Evolutionary conservation across 2,329 filamentous ascomycete genomes (phyloP), one percentile per base, ranked within the genome.

Genomic region (Paecilomyces dactylethromorphus): DNA sequence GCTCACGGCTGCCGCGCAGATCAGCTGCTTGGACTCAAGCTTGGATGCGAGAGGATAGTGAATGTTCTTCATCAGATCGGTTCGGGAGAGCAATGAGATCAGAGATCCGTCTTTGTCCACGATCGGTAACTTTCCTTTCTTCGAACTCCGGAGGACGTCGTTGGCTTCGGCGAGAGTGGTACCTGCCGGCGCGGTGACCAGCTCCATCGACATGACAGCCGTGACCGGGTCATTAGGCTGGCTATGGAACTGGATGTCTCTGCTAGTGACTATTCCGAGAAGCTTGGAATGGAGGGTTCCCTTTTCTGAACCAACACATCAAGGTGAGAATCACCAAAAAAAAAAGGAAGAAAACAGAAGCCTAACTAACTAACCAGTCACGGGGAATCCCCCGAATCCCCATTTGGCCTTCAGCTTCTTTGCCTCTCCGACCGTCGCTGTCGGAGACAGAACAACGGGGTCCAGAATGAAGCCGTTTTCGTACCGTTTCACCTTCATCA

Each of bases 401-500:
- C 93, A 97, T 81, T 92, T 92, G 82, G 96, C 90, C 84, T 97
- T 97, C 66, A 99, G 82, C 31, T 88, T 87, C 78, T 89, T 93
- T 60, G 91, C 92, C 78, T 97, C 92, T 56, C 86, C 91, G 59
- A 99, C 90, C 45, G 93, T 97, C 64, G 91, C 94, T 65, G 84
- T 84, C 60, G 90, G 90, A 70, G 85, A 89, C 69, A 99, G 91
- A 71, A 97, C 92, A 59, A 99, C 87, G 51, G 94, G 94, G 72
- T 99, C 94, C 54, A 91, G 83, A 74, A 99, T 99, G 82, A 99
- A 99, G 68, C 94, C 94, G 81, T 99, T 99, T 82, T 99, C 94
- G 78, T 92, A 99, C 71, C 93, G 86, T 88, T 99, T 99, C 69
- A 99, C 94, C 82, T 97, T 97, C 77, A 91, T 87, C 66, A 99